Evolutionary conservation across 2,329 filamentous ascomycete genomes (phyloP), one percentile per base, ranked within the genome.

Genomic region (Fusarium ambrosium): DNA sequence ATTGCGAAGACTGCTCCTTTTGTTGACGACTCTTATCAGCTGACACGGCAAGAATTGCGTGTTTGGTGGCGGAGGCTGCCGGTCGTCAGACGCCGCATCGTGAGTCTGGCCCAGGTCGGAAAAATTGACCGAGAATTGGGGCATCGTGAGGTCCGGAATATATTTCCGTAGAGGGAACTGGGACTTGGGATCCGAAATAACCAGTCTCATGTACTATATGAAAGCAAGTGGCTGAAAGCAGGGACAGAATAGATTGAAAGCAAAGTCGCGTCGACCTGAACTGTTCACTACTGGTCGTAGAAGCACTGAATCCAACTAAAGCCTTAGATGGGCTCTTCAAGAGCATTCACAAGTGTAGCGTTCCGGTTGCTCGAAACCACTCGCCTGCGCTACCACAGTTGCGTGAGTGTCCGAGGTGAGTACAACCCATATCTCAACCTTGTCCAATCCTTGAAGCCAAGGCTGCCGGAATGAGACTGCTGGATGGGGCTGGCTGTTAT

Each of bases 21-120:
- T 43, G 36, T 60, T 41, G 7, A 60, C 36, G 58, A 18, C 37
- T 24, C 11, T 9, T 29, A 24, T 60, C 58, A 60, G 58, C 58
- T 43, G 58, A 43, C 22, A 60, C 58, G 58, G 58, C 24, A 60
- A 41, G 37, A 60, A 60, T 60, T 32, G 58, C 37, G 58, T 43
- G 58, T 29, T 29, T 27, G 16, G 36, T 18, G 27, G 11, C 58
- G 36, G 58, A 37, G 58, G 32, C 37, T 16, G 58, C 36, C 58
- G 58, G 37, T n/a, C 8, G 58, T 16, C 6, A 37, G 22, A 43
- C 34, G 22, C 37, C 24, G 58, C 37, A 60, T 60, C 58, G 58
- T 60, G 22, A 29, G 6, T 18, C 10, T 41, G 37, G 10, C 58
- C 37, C 24, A n/a, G 20, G 24, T 60, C 58, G 58, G 58, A 60